Evolutionary conservation across 108 stramenopile species (phyloP), one percentile per base, ranked within the genome.

Genomic region (Chaetoceros tenuissimus): DNA sequence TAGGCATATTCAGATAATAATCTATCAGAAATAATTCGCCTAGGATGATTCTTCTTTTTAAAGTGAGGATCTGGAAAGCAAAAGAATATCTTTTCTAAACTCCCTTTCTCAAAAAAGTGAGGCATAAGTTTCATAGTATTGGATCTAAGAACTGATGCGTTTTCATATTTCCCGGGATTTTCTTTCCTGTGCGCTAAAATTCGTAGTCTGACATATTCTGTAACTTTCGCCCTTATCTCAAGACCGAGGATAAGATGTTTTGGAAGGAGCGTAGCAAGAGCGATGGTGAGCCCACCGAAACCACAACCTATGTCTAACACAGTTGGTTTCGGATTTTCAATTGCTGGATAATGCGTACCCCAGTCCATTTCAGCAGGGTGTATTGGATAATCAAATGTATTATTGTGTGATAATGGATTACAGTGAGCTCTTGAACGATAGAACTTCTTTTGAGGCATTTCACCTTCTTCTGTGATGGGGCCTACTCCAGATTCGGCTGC

Each of bases 11-110:
- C 96, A 0, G 92, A 75, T 27, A 96, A 60, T 23, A 98, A 63
- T 43, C 87, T 59, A 17, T 78, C 74, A 23, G 80, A 78, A 2
- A 98, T 77, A 48, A 98, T 96, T 3, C 97, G 75, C 13, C 97
- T 73, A 7, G 81, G 78, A 78, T 95, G 94, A 74, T 98, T 98
- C 82, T 98, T 98, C 49, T 88, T 87, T 71, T 98, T 98, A 72
- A 98, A 98, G 63, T 98, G 97, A 25, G 97, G 97, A 72, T 98
- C 97, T 22, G 97, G 95, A 64, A 98, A 98, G 71, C 95, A 96
- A 64, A 98, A 94, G 69, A 96, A 98, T 24, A 95, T 74, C 66
- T 95, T 96, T 7, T 74, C 55, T 20, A 98, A 64, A 62, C 76
- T 73, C 16, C 53, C 46, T 25, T 65, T 63, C 24, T 55, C 53